Conservation (phyloP, 1,139 yeast genomes). For the Nematodospora anomalae region DNA sequence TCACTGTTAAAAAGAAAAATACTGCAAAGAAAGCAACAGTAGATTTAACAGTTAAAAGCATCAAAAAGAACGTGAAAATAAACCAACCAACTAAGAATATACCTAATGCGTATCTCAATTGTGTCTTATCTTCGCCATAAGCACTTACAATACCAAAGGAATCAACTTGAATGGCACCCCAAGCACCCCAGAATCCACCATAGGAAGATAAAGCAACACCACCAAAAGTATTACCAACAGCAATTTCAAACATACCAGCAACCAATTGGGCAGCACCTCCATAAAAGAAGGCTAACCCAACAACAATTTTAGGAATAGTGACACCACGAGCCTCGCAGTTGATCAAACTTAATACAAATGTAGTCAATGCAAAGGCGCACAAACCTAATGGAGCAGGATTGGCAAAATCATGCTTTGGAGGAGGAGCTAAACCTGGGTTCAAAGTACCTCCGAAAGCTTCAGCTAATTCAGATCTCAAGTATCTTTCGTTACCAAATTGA, state of each 20-base stretch:
- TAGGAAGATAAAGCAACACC: conserved; percentile 79
- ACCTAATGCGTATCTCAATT: conserved; percentile 57
- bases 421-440: conserved; percentile 63
- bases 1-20: conserved; percentile 62
- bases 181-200: conserved; percentile 90
- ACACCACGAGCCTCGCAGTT: conserved; percentile 40
- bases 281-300: conserved; percentile 79
- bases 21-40: conserved; percentile 73
- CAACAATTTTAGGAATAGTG: conserved; percentile 33
- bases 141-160: conserved; percentile 72
- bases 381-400: conserved; percentile 90
- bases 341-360: conserved; percentile 71
- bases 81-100: conserved; percentile 78
- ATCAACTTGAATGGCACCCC: conserved; percentile 70
- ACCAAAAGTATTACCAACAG: conserved; percentile 85
- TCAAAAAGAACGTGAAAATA: conserved; percentile 69
- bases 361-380: conserved; percentile 80
- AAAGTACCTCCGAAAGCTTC: conserved; percentile 76
- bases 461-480: conserved; percentile 58
- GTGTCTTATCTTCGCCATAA: conserved; percentile 35
- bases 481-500: conserved; percentile 71
- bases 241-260: conserved; percentile 80
- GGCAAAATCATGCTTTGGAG: conserved; percentile 72
- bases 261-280: conserved; percentile 76
- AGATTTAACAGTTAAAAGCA: conserved; percentile 70